These are phyloP conservation scores for Prorocentrum cordatum DNA, from an alignment of 169 alveolate species.

Conservation along the genomic window DNA sequence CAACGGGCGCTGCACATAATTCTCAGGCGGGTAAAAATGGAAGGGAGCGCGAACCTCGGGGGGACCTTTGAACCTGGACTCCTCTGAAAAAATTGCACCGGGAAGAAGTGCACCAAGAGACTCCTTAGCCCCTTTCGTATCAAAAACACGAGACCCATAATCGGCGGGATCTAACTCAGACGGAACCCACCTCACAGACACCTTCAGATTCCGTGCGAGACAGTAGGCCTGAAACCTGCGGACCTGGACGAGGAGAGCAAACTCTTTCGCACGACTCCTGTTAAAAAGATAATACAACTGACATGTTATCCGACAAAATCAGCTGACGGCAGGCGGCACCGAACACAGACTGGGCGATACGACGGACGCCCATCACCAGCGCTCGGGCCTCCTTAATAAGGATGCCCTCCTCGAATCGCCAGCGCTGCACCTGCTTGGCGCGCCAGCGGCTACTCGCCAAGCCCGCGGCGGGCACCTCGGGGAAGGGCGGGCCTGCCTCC, in stretches of 20 bases:
- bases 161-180: constrained; percentile 14
- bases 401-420: not conserved
- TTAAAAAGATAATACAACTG: not conserved
- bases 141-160: no score
- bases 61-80: no score
- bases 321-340: constrained; percentile 5
- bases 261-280: not conserved
- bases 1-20: no score
- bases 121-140: no score
- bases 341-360: not conserved
- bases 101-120: no score
- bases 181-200: not conserved
- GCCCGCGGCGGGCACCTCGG: not conserved
- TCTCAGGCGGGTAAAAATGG: no score
- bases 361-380: not conserved
- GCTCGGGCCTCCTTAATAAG: constrained; percentile 3
- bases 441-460: not conserved
- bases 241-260: not conserved
- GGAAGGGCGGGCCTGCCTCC: not conserved
- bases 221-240: not conserved
- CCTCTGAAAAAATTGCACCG: no score
- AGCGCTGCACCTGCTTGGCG: not conserved
- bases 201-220: not conserved
- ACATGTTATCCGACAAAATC: not conserved
- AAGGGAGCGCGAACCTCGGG: no score